Evolutionary conservation across 2,329 filamentous ascomycete species (phyloP), one percentile per base, ranked within the genome.

Genomic region (Tolypocladium tundrense): DNA sequence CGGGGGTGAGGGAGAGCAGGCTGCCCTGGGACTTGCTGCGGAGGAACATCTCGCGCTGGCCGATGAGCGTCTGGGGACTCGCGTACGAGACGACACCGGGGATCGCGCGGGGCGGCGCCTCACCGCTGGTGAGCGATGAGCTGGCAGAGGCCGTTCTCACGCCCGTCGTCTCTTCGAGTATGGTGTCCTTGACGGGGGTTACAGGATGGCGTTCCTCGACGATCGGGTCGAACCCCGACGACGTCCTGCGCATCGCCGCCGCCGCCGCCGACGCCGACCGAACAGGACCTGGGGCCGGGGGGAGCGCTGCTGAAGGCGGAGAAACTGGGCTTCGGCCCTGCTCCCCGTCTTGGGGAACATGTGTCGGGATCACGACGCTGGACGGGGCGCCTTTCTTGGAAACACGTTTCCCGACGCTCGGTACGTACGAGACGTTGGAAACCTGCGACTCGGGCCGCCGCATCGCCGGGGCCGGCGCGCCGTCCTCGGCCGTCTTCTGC

Each of bases 401-500:
- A 0, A 19, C 13, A 31, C 57, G 60, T 14, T 59, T 66, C 9
- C 61, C 54, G 16, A 37, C 52, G 21, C 59, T 55, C 6, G 52
- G 57, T 1, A 35, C 48, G n/a, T 63, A 58, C 4, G 67, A 66
- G 19, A 61, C 40, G 21, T 59, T 64, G 14, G 69, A 69, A 8
- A 60, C 48, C 45, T 66, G 64, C 6, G 72, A 72, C 42, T 68
- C 64, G 0, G 72, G 68, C 9, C 69, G 66, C 10, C 59, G 60
- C 4, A 69, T 58, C 11, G 66, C 60, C 9, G 68, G 64, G 16
- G 65, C 58, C 6, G 77, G 78, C 2, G 75, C 68, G 13, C 77
- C 81, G 53, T 75, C 79, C 40, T 77, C 72, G 2, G 84, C 78
- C 19, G 86, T 87, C 69, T 87, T 84, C 62, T 87, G 79, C 39